phyloP scores from a whole-genome alignment of 352 stramenopile species.

The Phytophthora citricola region DNA sequence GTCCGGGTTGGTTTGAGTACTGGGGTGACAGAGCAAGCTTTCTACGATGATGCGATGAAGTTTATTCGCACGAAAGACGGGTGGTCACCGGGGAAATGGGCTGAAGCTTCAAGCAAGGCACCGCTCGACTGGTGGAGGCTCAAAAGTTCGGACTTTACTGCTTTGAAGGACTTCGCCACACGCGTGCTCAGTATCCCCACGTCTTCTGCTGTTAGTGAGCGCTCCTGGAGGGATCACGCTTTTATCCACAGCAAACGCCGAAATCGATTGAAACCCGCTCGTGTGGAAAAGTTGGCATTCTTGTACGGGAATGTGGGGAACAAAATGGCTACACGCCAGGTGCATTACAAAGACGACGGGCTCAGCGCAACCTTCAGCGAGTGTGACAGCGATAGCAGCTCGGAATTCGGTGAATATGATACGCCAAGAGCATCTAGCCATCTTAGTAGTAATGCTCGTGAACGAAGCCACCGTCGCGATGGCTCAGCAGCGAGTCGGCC shows the following conservation, averaged over 20 bases:
- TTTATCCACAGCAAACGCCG: constrained; percentile 25
- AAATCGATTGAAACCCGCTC: constrained; percentile 8
- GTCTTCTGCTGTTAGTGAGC: constrained; percentile 26
- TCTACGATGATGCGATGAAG: not conserved
- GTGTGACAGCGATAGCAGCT: not conserved
- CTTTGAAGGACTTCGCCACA: not conserved
- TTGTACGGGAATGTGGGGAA: constrained; percentile 13
- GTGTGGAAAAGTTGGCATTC: constrained; percentile 24
- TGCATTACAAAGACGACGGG: not conserved
- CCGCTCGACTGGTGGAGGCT: constrained; percentile 25
- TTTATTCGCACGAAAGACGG: constrained; percentile 8
- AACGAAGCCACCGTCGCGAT: not conserved
- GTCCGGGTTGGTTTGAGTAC: not conserved
- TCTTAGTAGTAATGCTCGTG: not conserved
- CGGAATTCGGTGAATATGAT: not conserved
- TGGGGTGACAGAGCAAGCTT: not conserved
- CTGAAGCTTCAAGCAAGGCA: not conserved
- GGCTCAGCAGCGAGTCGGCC: not conserved
- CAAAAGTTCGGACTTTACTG: not conserved
- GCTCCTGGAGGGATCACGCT: constrained; percentile 18
- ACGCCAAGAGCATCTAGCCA: not conserved
- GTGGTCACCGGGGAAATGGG: not conserved
- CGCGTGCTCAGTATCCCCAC: constrained; percentile 17
- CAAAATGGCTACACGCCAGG: constrained; percentile 3
- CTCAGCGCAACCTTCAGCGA: not conserved